Base-by-base conservation (phyloP, 495 filamentous ascomycete species). In the Neohortaea acidophila region DNA sequence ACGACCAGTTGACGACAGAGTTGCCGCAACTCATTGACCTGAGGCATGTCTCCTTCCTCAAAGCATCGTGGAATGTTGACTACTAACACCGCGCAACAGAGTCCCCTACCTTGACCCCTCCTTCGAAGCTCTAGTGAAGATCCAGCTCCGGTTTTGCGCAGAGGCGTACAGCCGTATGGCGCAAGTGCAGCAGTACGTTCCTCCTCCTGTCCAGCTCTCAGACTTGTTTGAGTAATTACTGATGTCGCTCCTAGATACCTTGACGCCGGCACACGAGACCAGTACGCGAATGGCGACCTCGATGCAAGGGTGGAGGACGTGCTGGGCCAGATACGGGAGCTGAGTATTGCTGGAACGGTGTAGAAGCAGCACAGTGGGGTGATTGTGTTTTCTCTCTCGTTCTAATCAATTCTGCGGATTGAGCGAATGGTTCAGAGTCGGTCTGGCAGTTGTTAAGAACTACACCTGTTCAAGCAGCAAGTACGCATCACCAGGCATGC, bases 71-170 rank as follows among this genome's bases (percentile, higher is more conserved):
- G n/a, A 20, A 27, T 31, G n/a, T 8, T 17, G 5, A n/a, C n/a
- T n/a, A n/a, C 36, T 28, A 38, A 25, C 22, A 38, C 36, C 12
- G 13, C 36, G 24, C 23, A n/a, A 26, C 22, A 48, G 45, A 21
- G 89, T 97, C 5, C 89, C 89, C 0, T 97, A 97, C 56, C 71
- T 97, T 41, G 89, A 97, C 53, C 89, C 89, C 1, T 82, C 75
- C 40, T 97, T 97, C 55, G 89, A 97, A 60, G 89, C 89, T 0
- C 72, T 97, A 33, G 89, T 97, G 46, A 97, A 97, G 68, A 97
- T 97, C 49, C 89, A 97, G 62, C 62, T 97, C 43, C 72, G 89
- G 21, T 97, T 97, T 64, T 97, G 89, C 56, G 89, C 89, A 9
- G 89, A 97, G 59, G 89, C 89, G 8, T 97, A 97, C 56, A 81